These are phyloP conservation scores for Strobilomyces echinocephalus DNA, from an alignment of 768 basidiomycete genomes.

Conservation along the genomic window DNA sequence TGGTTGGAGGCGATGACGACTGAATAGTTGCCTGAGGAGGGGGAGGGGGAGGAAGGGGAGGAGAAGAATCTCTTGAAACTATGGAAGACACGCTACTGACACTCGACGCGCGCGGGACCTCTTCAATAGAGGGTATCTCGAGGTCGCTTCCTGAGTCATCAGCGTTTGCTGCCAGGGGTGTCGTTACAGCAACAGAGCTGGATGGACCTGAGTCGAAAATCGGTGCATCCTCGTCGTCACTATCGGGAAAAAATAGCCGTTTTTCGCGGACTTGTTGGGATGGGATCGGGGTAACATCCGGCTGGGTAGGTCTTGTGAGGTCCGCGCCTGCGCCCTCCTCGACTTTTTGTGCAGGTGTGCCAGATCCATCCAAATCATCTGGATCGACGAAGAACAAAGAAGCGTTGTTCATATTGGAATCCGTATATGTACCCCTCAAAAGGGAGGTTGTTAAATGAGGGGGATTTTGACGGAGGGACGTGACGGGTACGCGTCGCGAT, in stretches of 20 bases:
- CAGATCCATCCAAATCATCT: conserved; percentile 41
- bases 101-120: conserved; percentile 37
- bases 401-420: conserved; percentile 10
- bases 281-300: neutral
- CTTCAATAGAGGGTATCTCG: conserved; percentile 32
- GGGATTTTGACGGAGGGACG: neutral
- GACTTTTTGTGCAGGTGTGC: neutral
- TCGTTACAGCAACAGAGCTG: neutral
- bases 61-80: conserved; percentile 25
- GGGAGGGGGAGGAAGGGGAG: conserved; percentile 25
- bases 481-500: conserved; percentile 4
- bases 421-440: neutral
- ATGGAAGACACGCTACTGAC: conserved; percentile 37
- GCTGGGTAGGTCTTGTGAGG: neutral
- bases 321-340: neutral
- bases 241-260: conserved; percentile 40
- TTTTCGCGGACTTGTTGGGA: conserved; percentile 21
- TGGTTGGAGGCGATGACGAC: conserved; percentile 37
- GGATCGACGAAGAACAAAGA: conserved; percentile 59
- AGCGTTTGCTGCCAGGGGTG: conserved; percentile 35
- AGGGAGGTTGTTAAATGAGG: neutral
- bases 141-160: conserved; percentile 30
- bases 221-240: conserved; percentile 40
- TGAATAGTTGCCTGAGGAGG: conserved; percentile 15
- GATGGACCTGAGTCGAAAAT: conserved; percentile 7